Evolutionary conservation across 2,329 filamentous ascomycete species (phyloP).

Genomic region (Penicillium vulpinum): DNA sequence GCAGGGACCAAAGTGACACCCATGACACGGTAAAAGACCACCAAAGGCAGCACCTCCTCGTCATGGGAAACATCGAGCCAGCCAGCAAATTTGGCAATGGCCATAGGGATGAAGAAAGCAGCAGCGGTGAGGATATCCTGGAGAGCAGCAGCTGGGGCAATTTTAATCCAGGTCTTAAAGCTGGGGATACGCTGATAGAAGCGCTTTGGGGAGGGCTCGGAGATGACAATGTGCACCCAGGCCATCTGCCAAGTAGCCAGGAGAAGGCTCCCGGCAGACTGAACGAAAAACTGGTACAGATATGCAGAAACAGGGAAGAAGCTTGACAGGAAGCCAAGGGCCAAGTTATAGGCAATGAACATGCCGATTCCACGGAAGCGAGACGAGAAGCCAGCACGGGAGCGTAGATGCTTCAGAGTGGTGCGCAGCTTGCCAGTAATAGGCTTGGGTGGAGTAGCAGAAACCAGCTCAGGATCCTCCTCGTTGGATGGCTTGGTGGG

Average conservation of each 20-base stretch:
- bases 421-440: constrained; percentile 62
- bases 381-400: constrained; percentile 63
- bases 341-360: constrained; percentile 50
- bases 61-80: constrained; percentile 36
- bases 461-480: constrained; percentile 46
- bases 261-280: constrained; percentile 59
- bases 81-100: constrained; percentile 53
- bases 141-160: constrained; percentile 66
- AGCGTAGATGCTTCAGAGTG: constrained; percentile 61
- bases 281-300: constrained; percentile 51
- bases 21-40: constrained; percentile 37
- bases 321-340: constrained; percentile 48
- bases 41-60: constrained; percentile 35
- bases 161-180: constrained; percentile 65
- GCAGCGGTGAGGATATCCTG: constrained; percentile 59
- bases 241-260: constrained; percentile 69
- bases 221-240: constrained; percentile 87
- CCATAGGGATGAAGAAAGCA: constrained; percentile 37
- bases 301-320: constrained; percentile 38
- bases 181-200: constrained; percentile 71
- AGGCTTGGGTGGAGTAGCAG: constrained; percentile 54
- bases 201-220: constrained; percentile 61
- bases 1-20: constrained; percentile 44
- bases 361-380: constrained; percentile 68
- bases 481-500: constrained; percentile 34